Evolutionary conservation across 805 yeast genomes (phyloP), one percentile per base, ranked within the genome.

Genomic region (Candida gorgasii): DNA sequence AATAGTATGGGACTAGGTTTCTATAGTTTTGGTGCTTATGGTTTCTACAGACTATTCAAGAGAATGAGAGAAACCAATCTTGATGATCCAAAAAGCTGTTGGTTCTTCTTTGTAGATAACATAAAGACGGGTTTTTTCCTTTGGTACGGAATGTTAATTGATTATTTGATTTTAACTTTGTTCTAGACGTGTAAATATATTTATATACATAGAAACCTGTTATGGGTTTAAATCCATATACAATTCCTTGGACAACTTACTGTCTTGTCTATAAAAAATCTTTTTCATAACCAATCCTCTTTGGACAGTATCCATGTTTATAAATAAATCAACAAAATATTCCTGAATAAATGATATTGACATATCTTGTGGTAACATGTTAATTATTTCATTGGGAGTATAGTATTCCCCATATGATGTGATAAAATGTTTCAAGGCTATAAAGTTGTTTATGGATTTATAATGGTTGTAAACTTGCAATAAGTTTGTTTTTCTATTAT

Each of bases 1-100:
- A 82, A 84, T 37, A 86, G 92, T 13, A 75, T 84, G 83, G 96
- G 97, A 1, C 95, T 96, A 0, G 90, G 92, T 0, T 93, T 86
- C 61, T 73, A 79, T 51, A 54, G 78, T 18, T 85, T 87, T 7
- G 78, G 84, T 19, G 75, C 79, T 1, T 65, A 78, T 51, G 93
- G 92, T 30, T 81, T 86, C 34, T 79, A 75, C 47, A 75, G 96
- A 50, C 61, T 93, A 27, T 73, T 78, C 52, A 64, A 64, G 27
- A 86, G 86, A 86, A 84, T 90, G 52, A 69, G 66, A 42, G 72
- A 67, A 13, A 97, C 90, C 6, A 79, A 93, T 58, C 71, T 93
- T 44, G 87, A 93, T 58, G 69, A 79, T 52, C 96, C 96, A 11
- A 70, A 63, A 23, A 76, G 81, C 54, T 93, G 99, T 65, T 87